A percentile compares a stretch with the other conserved stretches of the same genome.
Conservation (phyloP, 2,329 filamentous ascomycete species). For the Diaporthe australafricana region DNA sequence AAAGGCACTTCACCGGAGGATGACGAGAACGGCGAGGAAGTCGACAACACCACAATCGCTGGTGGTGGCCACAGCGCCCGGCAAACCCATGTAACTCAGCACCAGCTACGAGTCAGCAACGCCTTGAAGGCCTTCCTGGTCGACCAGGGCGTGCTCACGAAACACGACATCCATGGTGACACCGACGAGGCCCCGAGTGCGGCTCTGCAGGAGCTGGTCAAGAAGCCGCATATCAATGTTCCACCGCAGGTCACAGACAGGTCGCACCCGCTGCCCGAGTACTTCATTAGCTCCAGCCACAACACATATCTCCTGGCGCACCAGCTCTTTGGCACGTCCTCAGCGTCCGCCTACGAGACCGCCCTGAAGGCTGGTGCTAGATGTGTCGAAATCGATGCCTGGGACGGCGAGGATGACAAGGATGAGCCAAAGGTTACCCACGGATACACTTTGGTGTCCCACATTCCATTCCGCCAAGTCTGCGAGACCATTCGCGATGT, state of each 20-base stretch:
- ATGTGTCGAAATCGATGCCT: constrained; percentile 80
- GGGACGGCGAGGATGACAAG: constrained; percentile 71
- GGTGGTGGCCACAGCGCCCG: constrained; percentile 69
- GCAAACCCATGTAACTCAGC: constrained; percentile 58
- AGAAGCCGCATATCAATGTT: constrained; percentile 68
- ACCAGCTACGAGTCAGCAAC: constrained; percentile 68
- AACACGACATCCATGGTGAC: constrained; percentile 60
- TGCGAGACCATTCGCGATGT: constrained; percentile 75
- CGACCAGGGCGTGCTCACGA: constrained; percentile 61
- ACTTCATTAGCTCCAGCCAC: constrained; percentile 79
- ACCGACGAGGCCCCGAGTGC: constrained; percentile 53
- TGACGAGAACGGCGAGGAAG: constrained; percentile 61
- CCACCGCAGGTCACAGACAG: constrained; percentile 66
- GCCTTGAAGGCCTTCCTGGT: constrained; percentile 67
- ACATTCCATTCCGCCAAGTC: constrained; percentile 73
- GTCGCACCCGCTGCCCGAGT: constrained; percentile 72
- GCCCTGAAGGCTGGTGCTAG: constrained; percentile 72
- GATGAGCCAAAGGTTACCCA: constrained; percentile 78
- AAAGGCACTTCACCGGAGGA: constrained; percentile 52
- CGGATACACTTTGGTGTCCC: constrained; percentile 75
- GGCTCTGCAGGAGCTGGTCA: constrained; percentile 63
- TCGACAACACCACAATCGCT: constrained; percentile 63
- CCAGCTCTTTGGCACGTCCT: constrained; percentile 74
- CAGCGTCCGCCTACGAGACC: constrained; percentile 71
- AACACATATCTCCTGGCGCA: constrained; percentile 80